phyloP scores from a whole-genome alignment of 2,329 filamentous ascomycete genomes.

The Sclerotinia sclerotiorum region DNA sequence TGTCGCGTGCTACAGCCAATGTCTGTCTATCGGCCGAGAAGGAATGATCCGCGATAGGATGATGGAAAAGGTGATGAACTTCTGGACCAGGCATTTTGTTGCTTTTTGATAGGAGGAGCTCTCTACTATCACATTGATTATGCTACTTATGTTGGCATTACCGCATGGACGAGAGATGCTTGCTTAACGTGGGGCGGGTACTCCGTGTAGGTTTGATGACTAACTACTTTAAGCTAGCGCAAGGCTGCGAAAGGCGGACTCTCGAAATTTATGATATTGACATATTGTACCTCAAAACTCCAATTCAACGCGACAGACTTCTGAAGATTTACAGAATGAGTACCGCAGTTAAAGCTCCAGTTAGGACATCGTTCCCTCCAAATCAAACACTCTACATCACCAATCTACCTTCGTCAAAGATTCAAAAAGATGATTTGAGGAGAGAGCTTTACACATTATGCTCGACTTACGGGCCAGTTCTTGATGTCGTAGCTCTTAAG shows the following conservation, averaged over 20 bases:
- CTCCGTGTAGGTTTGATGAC: background rate
- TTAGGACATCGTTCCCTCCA: slow-evolving; percentile 49
- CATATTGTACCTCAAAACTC: background rate
- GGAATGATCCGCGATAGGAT: slow-evolving; percentile 94
- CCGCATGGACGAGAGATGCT: slow-evolving; percentile 20
- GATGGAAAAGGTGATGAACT: slow-evolving; percentile 95
- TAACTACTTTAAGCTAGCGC: slow-evolving; percentile 19
- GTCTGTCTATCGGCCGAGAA: slow-evolving; percentile 91
- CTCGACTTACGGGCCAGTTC: slow-evolving; percentile 86
- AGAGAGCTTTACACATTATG: slow-evolving; percentile 90
- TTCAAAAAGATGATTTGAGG: slow-evolving; percentile 84
- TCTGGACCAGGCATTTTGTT: slow-evolving; percentile 75
- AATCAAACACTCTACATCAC: slow-evolving; percentile 87
- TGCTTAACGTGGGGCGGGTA: slow-evolving; percentile 14
- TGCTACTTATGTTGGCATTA: slow-evolving; percentile 23
- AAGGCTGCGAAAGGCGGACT: slow-evolving; percentile 20
- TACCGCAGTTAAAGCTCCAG: background rate
- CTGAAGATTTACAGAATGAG: slow-evolving; percentile 12
- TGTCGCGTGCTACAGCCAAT: slow-evolving; percentile 88
- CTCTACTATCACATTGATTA: slow-evolving; percentile 79
- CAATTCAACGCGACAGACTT: slow-evolving; percentile 10
- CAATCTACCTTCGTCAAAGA: slow-evolving; percentile 81
- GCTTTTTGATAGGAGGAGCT: slow-evolving; percentile 81
- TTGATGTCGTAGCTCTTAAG: slow-evolving; percentile 88
- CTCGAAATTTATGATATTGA: slow-evolving; percentile 16